Percentiles rank a stretch among this genome's conserved stretches.
Conservation (phyloP, 305 asterid genomes). For the Solanum aculeatissimum region DNA sequence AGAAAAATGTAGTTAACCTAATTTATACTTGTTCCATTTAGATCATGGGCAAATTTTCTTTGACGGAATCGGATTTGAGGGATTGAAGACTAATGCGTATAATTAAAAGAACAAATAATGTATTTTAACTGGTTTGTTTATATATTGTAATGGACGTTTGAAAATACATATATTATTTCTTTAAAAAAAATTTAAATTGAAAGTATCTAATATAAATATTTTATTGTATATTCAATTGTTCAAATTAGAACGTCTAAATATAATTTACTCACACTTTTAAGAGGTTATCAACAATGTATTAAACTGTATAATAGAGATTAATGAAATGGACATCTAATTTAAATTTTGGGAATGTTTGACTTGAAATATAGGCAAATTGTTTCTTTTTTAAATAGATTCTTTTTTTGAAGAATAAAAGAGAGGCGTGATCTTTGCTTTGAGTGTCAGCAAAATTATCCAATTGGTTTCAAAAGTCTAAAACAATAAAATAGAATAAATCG, state of each 20-base stretch:
- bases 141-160: neutral
- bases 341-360: neutral
- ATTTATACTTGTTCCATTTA: too few relatives aligned
- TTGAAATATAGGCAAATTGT: neutral
- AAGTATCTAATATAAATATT: too few relatives aligned
- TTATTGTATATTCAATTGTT: too few relatives aligned
- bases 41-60: too few relatives aligned
- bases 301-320: neutral
- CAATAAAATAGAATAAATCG: neutral
- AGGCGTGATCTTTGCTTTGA: neutral
- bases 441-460: neutral
- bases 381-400: neutral
- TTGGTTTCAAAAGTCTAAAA: neutral
- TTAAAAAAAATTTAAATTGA: too few relatives aligned
- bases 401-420: neutral
- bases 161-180: neutral
- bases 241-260: neutral
- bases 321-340: neutral
- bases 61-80: too few relatives aligned
- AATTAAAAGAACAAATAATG: too few relatives aligned
- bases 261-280: neutral
- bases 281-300: too few relatives aligned
- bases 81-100: too few relatives aligned
- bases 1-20: too few relatives aligned
- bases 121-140: too few relatives aligned